Evolutionary conservation across 108 stramenopile species (phyloP), one percentile per base, ranked within the genome.

Genomic region (Stephanodiscus minutulus): DNA sequence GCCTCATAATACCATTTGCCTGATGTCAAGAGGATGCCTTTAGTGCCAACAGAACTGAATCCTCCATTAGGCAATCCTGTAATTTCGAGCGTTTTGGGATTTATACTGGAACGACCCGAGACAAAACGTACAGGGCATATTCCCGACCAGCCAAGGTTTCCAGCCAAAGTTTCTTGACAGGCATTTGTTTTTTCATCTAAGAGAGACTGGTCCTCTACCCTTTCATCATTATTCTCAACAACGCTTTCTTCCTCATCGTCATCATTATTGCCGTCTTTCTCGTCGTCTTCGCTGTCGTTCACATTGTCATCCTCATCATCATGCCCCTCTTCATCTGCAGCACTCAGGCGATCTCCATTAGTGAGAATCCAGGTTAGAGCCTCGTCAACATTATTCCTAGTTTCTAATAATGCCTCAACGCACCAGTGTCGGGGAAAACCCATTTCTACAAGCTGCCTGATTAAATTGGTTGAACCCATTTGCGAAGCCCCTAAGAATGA

Each of bases 1-100:
- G 90, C 88, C 74, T 98, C 97, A 75, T 97, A 98, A 79, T 98
- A 98, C 96, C 96, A 98, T 79, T 91, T 92, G 13, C 96, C 96
- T 50, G 77, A 64, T 17, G 86, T 86, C 24, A 95, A 69, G 9
- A 94, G 77, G 11, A 91, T 72, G 10, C 92, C 92, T 78, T 92
- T 93, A 5, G 93, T 88, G 50, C 93, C 93, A 44, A 96, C 94
- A 66, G 90, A 91, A 27, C 93, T 86, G 63, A 96, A 95, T 3
- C 93, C 95, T 24, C 91, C 90, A 64, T 81, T 77, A 2, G 90
- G 86, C 41, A 90, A 74, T 9, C 91, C 94, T 4, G 89, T 87
- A n/a, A 95, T 67, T 54, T 84, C 70, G 12, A 91, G 76, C 3
- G 86, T 91, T 36, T 67, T 25, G 9, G 88, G 66, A 72, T 92